Evolutionary conservation across 2,329 filamentous ascomycete species (phyloP).

Genomic region (Cladosporium sp.): DNA sequence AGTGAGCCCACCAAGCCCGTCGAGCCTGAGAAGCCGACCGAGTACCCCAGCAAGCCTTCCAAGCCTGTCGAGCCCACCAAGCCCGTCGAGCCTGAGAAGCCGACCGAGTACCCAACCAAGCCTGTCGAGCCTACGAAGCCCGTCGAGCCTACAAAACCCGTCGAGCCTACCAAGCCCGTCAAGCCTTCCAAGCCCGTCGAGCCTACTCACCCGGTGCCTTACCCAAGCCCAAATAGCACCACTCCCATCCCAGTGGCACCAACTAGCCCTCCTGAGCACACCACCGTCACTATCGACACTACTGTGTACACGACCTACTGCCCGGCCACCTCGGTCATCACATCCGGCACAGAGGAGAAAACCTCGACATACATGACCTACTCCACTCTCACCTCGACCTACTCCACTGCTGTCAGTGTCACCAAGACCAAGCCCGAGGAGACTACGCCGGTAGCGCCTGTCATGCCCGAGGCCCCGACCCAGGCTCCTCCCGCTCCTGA

Average conservation of each 20-base stretch:
- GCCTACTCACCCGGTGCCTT: not conserved
- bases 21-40: not conserved
- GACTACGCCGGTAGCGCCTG: not conserved
- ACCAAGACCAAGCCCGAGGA: conserved; percentile 3
- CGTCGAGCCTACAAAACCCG: not conserved
- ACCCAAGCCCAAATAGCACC: not conserved
- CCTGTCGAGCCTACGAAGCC: not conserved
- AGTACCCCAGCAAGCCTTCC: not conserved
- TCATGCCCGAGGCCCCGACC: not conserved
- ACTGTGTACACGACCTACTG: conserved; percentile 16
- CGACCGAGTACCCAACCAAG: not conserved
- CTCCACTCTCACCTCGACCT: conserved; percentile 14
- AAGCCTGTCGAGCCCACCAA: not conserved
- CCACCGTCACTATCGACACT: conserved; percentile 9
- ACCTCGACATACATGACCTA: conserved; percentile 11
- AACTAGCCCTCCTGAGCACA: not conserved
- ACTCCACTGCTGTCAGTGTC: conserved; percentile 11
- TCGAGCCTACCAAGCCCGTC: not conserved
- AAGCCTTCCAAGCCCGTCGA: not conserved
- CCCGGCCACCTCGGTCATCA: conserved; percentile 1
- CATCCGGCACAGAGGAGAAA: not conserved
- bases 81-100: not conserved
- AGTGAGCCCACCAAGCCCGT: not conserved
- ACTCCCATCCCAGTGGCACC: not conserved
- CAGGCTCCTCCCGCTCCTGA: not conserved